Percentiles rank a stretch among this genome's conserved stretches.
Evolutionary conservation across 2,329 filamentous ascomycete species (phyloP).

Genomic region (Dothistroma septosporum): DNA sequence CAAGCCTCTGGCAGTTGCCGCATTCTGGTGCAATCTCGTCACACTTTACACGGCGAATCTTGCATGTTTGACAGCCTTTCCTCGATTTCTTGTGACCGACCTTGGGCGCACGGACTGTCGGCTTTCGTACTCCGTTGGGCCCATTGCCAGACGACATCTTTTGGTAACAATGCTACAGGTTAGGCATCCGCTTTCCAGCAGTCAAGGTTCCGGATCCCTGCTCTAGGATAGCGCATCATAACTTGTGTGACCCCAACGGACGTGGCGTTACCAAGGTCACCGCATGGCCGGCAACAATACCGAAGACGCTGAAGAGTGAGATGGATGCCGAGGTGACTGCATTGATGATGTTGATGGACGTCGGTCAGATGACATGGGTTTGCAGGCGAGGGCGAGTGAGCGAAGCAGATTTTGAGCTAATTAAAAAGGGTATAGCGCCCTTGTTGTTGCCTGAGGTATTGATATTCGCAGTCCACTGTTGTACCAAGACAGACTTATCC

Average conservation of each 20-base stretch:
- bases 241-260: neutral
- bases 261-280: neutral
- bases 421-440: neutral
- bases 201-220: neutral
- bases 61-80: slow-evolving; percentile 55
- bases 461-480: neutral
- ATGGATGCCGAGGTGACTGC: neutral
- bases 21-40: slow-evolving; percentile 52
- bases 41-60: slow-evolving; percentile 54
- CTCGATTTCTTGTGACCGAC: slow-evolving; percentile 51
- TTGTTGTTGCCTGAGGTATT: neutral
- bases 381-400: neutral
- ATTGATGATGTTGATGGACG: neutral
- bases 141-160: slow-evolving; percentile 14
- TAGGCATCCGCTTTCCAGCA: neutral
- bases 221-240: neutral
- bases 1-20: slow-evolving; percentile 46
- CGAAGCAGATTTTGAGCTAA: neutral
- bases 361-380: neutral
- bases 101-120: slow-evolving; percentile 23
- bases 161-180: neutral
- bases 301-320: neutral
- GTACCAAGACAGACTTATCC: too few relatives aligned
- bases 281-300: neutral
- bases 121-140: slow-evolving; percentile 11